Percentiles rank a stretch among this genome's conserved stretches.
These are phyloP conservation scores for Vitis rotundifolia DNA, from an alignment of 164 flowering plant species.

Conservation along the genomic window DNA sequence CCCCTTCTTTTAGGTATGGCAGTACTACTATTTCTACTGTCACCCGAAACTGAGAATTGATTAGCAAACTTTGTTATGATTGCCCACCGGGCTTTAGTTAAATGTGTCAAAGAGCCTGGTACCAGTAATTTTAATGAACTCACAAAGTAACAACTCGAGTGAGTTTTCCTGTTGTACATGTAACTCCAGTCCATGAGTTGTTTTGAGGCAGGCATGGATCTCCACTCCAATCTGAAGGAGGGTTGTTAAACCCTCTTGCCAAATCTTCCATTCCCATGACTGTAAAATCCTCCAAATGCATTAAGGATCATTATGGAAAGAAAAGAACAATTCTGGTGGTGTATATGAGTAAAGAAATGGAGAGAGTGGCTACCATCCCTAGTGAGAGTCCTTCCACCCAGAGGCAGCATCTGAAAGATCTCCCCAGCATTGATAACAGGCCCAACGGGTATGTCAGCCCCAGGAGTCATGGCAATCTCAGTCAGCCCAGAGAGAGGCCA, in stretches of 20 bases:
- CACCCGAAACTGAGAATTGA: no score
- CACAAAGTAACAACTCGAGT: constrained; percentile 60
- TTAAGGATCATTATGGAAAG: not conserved
- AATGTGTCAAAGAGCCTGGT: not conserved
- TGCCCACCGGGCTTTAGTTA: not conserved
- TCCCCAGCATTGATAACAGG: constrained; percentile 88
- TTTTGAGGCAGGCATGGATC: constrained; percentile 85
- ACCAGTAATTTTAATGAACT: constrained; percentile 27
- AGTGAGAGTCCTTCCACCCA: constrained; percentile 58
- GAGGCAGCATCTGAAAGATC: constrained; percentile 56
- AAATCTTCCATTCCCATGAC: constrained; percentile 69
- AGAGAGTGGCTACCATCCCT: constrained; percentile 63
- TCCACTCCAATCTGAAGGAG: constrained; percentile 83
- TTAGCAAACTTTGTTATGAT: no score
- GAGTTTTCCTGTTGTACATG: constrained; percentile 42
- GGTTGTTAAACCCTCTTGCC: constrained; percentile 53
- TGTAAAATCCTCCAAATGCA: constrained; percentile 12
- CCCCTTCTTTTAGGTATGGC: no score
- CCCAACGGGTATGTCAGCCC: constrained; percentile 53
- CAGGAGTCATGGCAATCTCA: constrained; percentile 49
- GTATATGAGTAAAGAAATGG: no score
- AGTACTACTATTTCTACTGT: no score
- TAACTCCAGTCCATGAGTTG: constrained; percentile 84
- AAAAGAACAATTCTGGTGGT: not conserved
- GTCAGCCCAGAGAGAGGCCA: constrained; percentile 84